Percentiles rank a stretch among this genome's conserved stretches.
Conservation (phyloP, 176 grass and related monocot species). For the Miscanthus lutarioriparius region DNA sequence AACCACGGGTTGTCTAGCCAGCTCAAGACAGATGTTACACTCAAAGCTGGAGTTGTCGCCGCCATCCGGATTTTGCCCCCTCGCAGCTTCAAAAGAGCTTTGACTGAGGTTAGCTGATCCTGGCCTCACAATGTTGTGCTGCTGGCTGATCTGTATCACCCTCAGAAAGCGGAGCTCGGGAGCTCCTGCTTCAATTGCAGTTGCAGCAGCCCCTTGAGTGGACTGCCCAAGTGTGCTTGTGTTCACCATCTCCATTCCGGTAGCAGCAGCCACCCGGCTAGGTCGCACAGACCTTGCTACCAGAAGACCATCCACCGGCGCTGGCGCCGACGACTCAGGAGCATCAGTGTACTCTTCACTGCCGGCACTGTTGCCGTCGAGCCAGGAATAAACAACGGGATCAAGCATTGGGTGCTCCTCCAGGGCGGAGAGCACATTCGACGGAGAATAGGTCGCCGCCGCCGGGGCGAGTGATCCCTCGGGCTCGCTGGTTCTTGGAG, state of each 20-base stretch:
- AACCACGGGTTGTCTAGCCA: too few species aligned
- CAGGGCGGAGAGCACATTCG: conserved; percentile 40
- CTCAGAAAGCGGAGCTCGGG: conserved; percentile 62
- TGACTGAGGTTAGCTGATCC: neutral
- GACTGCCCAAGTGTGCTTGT: neutral
- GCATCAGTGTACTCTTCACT: conserved; percentile 20
- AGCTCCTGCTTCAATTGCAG: conserved; percentile 12
- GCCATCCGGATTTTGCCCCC: too few species aligned
- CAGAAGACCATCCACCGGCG: neutral
- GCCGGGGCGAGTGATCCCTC: neutral
- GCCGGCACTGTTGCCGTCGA: conserved; percentile 7
- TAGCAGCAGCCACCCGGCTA: neutral
- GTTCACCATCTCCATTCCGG: conserved; percentile 12
- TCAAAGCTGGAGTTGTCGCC: too few species aligned
- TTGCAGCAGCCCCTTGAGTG: neutral
- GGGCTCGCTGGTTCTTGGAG: neutral
- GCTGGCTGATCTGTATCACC: conserved; percentile 55
- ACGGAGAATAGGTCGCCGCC: conserved; percentile 32
- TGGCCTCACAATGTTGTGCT: conserved; percentile 32
- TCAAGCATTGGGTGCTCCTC: conserved; percentile 36
- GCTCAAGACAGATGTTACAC: too few species aligned
- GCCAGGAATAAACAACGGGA: conserved; percentile 29
- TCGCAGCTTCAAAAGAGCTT: too few species aligned
- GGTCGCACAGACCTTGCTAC: conserved; percentile 12
- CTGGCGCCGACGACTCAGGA: neutral